Evolutionary conservation across 768 basidiomycete genomes (phyloP).

Genomic region (Neoboletus subvelutipes): DNA sequence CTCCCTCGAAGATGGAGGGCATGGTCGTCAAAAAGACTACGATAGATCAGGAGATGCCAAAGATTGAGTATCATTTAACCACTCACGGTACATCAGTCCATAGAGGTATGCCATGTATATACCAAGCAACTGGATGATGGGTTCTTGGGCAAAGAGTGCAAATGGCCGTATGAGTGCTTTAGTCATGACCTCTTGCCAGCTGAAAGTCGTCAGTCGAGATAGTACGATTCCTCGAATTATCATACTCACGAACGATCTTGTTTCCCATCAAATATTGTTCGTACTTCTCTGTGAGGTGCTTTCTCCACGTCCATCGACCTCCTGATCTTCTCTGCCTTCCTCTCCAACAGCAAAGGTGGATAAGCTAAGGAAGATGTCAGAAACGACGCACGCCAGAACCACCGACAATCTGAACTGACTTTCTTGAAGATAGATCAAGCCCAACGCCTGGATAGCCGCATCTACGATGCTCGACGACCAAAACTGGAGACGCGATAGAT

Average conservation of each 20-base stretch:
- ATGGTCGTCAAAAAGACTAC: conserved; percentile 69
- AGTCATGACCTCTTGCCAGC: conserved; percentile 51
- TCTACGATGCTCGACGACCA: conserved; percentile 65
- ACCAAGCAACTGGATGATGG: conserved; percentile 66
- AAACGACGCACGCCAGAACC: conserved; percentile 11
- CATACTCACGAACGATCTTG: conserved; percentile 44
- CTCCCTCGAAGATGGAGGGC: conserved; percentile 52
- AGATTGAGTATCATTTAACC: neutral
- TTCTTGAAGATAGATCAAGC: conserved; percentile 60
- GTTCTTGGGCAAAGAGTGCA: conserved; percentile 54
- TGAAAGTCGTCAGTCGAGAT: conserved; percentile 21
- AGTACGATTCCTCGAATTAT: neutral
- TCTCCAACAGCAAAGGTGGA: conserved; percentile 39
- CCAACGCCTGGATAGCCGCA: conserved; percentile 51
- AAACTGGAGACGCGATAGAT: conserved; percentile 40
- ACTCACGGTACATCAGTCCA: conserved; percentile 57
- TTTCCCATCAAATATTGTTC: conserved; percentile 46
- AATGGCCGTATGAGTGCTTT: conserved; percentile 69
- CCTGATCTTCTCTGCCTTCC: conserved; percentile 49
- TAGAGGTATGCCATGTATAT: conserved; percentile 71
- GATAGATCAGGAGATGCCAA: neutral
- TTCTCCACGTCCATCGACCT: conserved; percentile 50
- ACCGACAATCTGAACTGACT: conserved; percentile 39
- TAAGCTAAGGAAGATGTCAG: conserved; percentile 22
- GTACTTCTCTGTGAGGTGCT: conserved; percentile 35